phyloP scores from a whole-genome alignment of 257 asterid species.

The Plantago elongata region DNA sequence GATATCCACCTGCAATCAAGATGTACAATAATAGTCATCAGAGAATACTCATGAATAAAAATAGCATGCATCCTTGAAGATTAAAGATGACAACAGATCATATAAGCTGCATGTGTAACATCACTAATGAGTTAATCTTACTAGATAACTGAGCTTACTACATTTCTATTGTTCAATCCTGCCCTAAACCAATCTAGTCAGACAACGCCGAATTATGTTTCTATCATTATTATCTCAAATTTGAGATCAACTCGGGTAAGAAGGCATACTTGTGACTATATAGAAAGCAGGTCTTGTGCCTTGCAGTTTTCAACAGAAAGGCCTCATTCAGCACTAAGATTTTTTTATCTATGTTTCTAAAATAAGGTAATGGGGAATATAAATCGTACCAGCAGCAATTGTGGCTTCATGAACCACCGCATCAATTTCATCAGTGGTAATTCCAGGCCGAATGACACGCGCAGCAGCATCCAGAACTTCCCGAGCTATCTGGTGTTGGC shows the following conservation, averaged over 20 bases:
- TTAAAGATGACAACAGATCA: neutral
- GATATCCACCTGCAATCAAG: slow-evolving; percentile 81
- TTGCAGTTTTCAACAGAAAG: slow-evolving; percentile 6
- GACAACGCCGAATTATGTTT: neutral
- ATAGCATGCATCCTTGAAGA: neutral
- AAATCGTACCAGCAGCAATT: slow-evolving; percentile 70
- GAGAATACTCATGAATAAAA: slow-evolving; percentile 7
- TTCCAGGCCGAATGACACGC: slow-evolving; percentile 81
- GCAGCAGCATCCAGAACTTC: slow-evolving; percentile 99
- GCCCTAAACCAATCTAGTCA: neutral
- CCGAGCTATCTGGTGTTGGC: slow-evolving; percentile 64
- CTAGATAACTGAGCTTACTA: neutral
- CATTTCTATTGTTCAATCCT: neutral
- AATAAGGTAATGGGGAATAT: slow-evolving; percentile 8
- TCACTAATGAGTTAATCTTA: neutral
- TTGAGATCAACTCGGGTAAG: neutral
- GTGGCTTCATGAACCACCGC: slow-evolving; percentile 93
- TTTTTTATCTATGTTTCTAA: neutral
- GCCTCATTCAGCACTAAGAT: slow-evolving; percentile 1
- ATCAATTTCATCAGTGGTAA: slow-evolving; percentile 97
- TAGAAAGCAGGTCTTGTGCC: slow-evolving; percentile 12
- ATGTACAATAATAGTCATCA: slow-evolving; percentile 11
- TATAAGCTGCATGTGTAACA: slow-evolving; percentile 1
- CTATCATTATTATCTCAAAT: neutral
- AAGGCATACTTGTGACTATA: neutral